Base-by-base conservation (phyloP, 2,329 filamentous ascomycete genomes). In the Botryotinia narcissicola region DNA sequence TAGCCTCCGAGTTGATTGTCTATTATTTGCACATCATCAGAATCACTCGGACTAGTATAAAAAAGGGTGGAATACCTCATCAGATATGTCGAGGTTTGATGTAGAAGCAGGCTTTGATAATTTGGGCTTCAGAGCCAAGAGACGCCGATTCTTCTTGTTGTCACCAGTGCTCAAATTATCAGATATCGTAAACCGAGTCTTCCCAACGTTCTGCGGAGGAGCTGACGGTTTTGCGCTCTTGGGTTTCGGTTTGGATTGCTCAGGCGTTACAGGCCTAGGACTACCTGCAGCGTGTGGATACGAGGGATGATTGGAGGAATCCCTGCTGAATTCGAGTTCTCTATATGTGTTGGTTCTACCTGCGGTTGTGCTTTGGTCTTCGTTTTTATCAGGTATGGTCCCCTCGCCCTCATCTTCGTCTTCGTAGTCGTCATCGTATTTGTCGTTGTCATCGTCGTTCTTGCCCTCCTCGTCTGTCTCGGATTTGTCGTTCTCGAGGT, bases 241-340 rank as follows among this genome's bases (percentile, higher is more conserved):
- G 10, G 22, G 9, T 25, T 51, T 10, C 22, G 4, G 46, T 0
- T 14, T 25, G 1, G 0, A 51, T 25, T 51, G 46, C 22, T 25
- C 22, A 51, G 46, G 22, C 0, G 0, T 3, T 25, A 51, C 25
- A 5, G 46, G 25, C 0, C 22, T 1, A 25, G 22, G 5, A 1
- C 1, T 48, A 48, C 2, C 46, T 48, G 22, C 46, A 25, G 22
- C 3, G 9, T 25, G 8, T 48, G 4, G 9, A 48, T 25, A 12
- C 12, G 22, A 25, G 46, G 22, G 46, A 48, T 20, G 7, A 0
- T 48, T 6, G 0, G 22, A 12, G 46, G 22, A 48, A 48, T 12
- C 8, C 9, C 10, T 48, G 22, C 8, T 4, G 22, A 48, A 48
- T 4, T 12, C 4, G 12, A 8, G 46, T 10, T 48, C 9, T 9